Conservation (phyloP, 2,329 filamentous ascomycete species). For the Xylaria sp. region DNA sequence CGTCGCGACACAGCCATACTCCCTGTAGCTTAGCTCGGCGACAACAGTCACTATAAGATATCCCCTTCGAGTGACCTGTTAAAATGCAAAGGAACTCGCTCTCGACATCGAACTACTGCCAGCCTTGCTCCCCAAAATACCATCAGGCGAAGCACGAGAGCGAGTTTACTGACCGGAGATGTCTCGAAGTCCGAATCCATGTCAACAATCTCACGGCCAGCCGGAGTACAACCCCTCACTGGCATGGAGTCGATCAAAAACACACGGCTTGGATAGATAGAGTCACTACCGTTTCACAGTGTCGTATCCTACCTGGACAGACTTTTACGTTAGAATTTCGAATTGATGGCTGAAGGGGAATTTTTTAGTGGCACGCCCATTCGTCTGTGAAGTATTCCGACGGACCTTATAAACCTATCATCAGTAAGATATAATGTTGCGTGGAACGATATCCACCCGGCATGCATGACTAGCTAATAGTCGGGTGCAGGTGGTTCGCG, state of each 20-base stretch:
- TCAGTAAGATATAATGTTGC: slow-evolving; percentile 43
- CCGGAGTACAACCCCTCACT: slow-evolving; percentile 64
- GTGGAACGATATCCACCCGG: not conserved
- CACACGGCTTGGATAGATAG: slow-evolving; percentile 71
- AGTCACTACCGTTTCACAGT: slow-evolving; percentile 65
- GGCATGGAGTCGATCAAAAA: slow-evolving; percentile 71
- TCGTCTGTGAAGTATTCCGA: slow-evolving; percentile 66
- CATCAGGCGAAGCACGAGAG: not conserved
- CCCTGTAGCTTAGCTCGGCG: slow-evolving; percentile 13
- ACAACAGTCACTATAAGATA: slow-evolving; percentile 33
- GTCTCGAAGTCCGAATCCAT: slow-evolving; percentile 41
- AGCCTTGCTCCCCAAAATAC: not conserved
- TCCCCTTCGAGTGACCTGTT: slow-evolving; percentile 35
- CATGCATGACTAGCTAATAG: slow-evolving; percentile 6
- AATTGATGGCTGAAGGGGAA: slow-evolving; percentile 48
- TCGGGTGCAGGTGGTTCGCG: slow-evolving; percentile 43
- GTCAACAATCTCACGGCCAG: slow-evolving; percentile 48
- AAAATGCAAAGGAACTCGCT: slow-evolving; percentile 41
- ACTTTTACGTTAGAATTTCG: slow-evolving; percentile 67
- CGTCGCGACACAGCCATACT: slow-evolving; percentile 16
- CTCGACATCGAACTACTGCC: slow-evolving; percentile 37
- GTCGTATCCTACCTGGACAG: slow-evolving; percentile 60
- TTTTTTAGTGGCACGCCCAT: slow-evolving; percentile 66
- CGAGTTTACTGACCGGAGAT: not conserved
- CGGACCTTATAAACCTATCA: slow-evolving; percentile 65